phyloP scores from a whole-genome alignment of 2,329 filamentous ascomycete species.

The Clarireedia sp. region DNA sequence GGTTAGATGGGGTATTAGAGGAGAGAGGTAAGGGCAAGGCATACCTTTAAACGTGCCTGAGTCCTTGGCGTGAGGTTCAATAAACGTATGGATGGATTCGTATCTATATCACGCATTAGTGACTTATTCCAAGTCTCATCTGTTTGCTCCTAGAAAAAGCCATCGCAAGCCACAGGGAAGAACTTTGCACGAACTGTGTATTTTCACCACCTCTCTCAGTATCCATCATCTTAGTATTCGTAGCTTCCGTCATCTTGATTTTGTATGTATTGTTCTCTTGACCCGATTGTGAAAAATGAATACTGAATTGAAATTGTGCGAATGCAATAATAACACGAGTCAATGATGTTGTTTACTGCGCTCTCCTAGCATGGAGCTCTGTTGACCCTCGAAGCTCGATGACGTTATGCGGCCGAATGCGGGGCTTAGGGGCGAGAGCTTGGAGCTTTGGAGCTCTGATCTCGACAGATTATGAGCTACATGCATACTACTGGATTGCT shows the following conservation, averaged over 20 bases:
- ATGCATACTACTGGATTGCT: too few species aligned
- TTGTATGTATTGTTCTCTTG: not conserved
- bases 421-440: not conserved
- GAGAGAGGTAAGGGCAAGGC: not conserved
- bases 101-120: slow-evolving; percentile 36
- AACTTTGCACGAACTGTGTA: slow-evolving; percentile 39
- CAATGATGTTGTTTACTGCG: too few species aligned
- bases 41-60: slow-evolving; percentile 49
- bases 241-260: slow-evolving; percentile 13
- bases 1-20: not conserved
- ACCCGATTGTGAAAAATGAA: not conserved
- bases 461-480: too few species aligned
- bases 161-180: not conserved
- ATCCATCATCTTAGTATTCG: slow-evolving; percentile 42
- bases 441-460: too few species aligned
- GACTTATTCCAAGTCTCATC: not conserved
- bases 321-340: too few species aligned
- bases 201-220: slow-evolving; percentile 52
- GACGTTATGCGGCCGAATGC: not conserved
- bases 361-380: too few species aligned
- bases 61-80: slow-evolving; percentile 42
- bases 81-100: slow-evolving; percentile 46
- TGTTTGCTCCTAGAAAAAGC: not conserved
- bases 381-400: not conserved
- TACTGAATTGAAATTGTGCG: not conserved